A percentile compares a stretch with the other conserved stretches of the same genome.
Conservation (phyloP, 176 grass and related monocot genomes). For the Puya raimondii region DNA sequence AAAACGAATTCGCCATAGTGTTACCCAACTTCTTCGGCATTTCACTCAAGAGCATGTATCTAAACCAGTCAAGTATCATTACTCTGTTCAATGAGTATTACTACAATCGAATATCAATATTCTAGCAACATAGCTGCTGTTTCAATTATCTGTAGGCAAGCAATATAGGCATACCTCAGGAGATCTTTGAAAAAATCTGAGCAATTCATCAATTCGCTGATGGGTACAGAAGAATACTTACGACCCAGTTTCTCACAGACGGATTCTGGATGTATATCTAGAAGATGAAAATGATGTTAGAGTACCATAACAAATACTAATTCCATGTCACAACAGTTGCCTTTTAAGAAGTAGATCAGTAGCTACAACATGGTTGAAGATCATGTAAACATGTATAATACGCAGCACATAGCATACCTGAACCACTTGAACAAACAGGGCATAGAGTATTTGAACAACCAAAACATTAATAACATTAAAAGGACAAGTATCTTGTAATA, state of each 20-base stretch:
- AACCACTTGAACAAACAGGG: background rate
- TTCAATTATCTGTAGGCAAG: background rate
- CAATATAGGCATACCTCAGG: conserved; percentile 46
- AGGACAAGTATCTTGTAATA: conserved; percentile 1
- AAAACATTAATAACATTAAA: background rate
- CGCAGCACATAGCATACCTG: background rate
- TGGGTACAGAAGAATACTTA: conserved; percentile 82
- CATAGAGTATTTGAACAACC: background rate
- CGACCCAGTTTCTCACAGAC: conserved; percentile 76
- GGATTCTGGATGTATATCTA: conserved; percentile 83
- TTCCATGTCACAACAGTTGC: background rate
- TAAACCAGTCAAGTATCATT: too few relatives aligned
- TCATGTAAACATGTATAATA: conserved; percentile 3
- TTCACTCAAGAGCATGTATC: too few relatives aligned
- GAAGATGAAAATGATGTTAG: conserved; percentile 15
- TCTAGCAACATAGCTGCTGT: background rate
- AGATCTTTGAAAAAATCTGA: conserved; percentile 90
- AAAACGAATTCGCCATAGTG: too few relatives aligned
- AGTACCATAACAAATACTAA: background rate
- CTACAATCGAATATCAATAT: background rate
- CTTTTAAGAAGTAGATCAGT: background rate
- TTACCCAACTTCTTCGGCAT: too few relatives aligned
- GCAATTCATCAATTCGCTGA: conserved; percentile 43
- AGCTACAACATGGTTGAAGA: conserved; percentile 2
- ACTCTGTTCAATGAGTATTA: background rate